These are phyloP conservation scores for Exophiala xenobiotica DNA, from an alignment of 2,329 filamentous ascomycete genomes.

Conservation along the genomic window DNA sequence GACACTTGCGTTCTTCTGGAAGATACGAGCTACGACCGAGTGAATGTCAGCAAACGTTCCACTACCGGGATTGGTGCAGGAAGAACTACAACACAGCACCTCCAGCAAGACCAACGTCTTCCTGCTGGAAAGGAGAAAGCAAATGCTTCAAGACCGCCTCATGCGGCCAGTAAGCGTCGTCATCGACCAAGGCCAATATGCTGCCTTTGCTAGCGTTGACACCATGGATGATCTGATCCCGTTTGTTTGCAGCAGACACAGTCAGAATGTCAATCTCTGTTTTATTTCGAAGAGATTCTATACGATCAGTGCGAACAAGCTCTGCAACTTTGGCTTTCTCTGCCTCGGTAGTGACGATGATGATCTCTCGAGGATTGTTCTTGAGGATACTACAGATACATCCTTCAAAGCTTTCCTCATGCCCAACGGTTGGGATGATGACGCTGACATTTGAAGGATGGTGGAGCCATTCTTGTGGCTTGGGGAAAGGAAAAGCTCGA, in stretches of 20 bases:
- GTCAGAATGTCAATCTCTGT: neutral
- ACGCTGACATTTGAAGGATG: slow-evolving; percentile 6
- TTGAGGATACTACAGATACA: slow-evolving; percentile 2
- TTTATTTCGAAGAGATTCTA: neutral
- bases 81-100: slow-evolving; percentile 1
- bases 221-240: slow-evolving; percentile 4
- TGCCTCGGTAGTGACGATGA: slow-evolving; percentile 7
- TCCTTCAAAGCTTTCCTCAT: slow-evolving; percentile 1
- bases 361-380: slow-evolving; percentile 5
- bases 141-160: neutral
- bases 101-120: slow-evolving; percentile 6
- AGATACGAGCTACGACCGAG: slow-evolving; percentile 3
- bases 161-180: slow-evolving; percentile 3
- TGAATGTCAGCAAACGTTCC: neutral
- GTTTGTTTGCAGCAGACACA: slow-evolving; percentile 1
- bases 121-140: slow-evolving; percentile 7
- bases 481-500: slow-evolving; percentile 2
- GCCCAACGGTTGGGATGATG: slow-evolving; percentile 8
- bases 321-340: slow-evolving; percentile 3
- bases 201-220: slow-evolving; percentile 6
- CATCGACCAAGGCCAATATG: slow-evolving; percentile 7
- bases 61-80: neutral
- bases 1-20: neutral
- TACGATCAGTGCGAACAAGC: neutral
- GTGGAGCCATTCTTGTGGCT: neutral